phyloP scores from a whole-genome alignment of 2,329 filamentous ascomycete genomes.

The Pseudohalonectria lignicola region DNA sequence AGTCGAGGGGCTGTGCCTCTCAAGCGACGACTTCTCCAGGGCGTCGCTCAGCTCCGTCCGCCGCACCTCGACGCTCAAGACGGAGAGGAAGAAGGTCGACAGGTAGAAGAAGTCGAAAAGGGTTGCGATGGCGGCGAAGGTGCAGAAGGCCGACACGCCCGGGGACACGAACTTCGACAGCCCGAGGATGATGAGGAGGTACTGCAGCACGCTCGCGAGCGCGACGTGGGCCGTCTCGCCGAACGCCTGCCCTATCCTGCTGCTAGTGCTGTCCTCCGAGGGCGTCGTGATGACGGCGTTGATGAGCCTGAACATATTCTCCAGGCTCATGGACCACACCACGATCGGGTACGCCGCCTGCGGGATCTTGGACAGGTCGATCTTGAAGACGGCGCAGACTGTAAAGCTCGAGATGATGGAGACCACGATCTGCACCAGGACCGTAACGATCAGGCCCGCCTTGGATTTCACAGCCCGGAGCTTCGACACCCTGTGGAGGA shows the following conservation, averaged over 20 bases:
- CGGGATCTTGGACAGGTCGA: constrained; percentile 66
- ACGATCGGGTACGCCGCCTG: constrained; percentile 65
- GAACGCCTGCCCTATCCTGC: constrained; percentile 62
- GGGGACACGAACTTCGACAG: constrained; percentile 58
- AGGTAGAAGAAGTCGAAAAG: constrained; percentile 70
- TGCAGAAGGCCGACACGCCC: constrained; percentile 64
- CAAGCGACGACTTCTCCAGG: constrained; percentile 42
- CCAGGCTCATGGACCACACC: constrained; percentile 65
- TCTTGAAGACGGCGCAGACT: constrained; percentile 62
- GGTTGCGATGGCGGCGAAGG: constrained; percentile 64
- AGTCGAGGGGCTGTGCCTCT: constrained; percentile 15
- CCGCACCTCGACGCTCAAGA: constrained; percentile 69
- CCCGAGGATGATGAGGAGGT: constrained; percentile 52
- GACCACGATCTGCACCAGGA: constrained; percentile 57
- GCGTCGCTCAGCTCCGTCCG: constrained; percentile 67
- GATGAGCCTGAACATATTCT: constrained; percentile 70
- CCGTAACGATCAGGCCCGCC: constrained; percentile 59
- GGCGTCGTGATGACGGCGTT: constrained; percentile 67
- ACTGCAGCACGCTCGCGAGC: constrained; percentile 56
- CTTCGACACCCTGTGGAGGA: constrained; percentile 55
- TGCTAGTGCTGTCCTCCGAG: constrained; percentile 54
- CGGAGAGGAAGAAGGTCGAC: constrained; percentile 69
- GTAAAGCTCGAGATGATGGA: constrained; percentile 73
- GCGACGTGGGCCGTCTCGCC: constrained; percentile 63
- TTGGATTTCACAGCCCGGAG: constrained; percentile 66